phyloP scores from a whole-genome alignment of 2,329 filamentous ascomycete genomes.

The Cytospora chrysosperma region DNA sequence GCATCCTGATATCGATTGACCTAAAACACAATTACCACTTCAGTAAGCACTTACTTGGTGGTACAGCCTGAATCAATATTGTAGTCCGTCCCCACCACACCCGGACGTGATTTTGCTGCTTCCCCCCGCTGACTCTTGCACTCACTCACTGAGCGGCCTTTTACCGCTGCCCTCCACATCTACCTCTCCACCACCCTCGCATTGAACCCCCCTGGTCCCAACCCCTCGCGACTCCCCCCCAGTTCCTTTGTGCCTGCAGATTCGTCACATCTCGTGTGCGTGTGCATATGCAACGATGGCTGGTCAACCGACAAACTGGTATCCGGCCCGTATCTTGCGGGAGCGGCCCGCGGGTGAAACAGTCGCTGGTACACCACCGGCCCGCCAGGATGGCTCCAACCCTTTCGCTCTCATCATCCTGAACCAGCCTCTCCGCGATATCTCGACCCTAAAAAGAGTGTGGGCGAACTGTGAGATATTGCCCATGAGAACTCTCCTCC shows the following conservation, averaged over 20 bases:
- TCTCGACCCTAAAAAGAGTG: conserved; percentile 47
- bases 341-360: not conserved
- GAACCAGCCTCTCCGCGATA: conserved; percentile 50
- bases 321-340: conserved; percentile 28
- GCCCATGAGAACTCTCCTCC: conserved; percentile 16
- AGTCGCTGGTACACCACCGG: not conserved
- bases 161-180: too few relatives aligned
- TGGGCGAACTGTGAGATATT: conserved; percentile 48
- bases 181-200: too few relatives aligned
- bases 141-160: too few relatives aligned
- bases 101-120: too few relatives aligned
- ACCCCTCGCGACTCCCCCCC: not conserved
- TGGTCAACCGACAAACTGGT: conserved; percentile 26
- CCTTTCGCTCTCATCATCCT: conserved; percentile 48
- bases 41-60: too few relatives aligned
- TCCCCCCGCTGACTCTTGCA: too few relatives aligned
- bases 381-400: not conserved
- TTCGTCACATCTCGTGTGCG: too few relatives aligned
- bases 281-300: conserved; percentile 1
- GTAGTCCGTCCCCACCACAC: too few relatives aligned
- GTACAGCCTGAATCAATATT: too few relatives aligned
- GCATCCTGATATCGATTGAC: too few relatives aligned
- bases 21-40: too few relatives aligned
- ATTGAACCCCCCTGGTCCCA: not conserved
- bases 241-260: not conserved